These are phyloP conservation scores for Phytopythium mirpurense DNA, from an alignment of 352 stramenopile species.

Conservation along the genomic window DNA sequence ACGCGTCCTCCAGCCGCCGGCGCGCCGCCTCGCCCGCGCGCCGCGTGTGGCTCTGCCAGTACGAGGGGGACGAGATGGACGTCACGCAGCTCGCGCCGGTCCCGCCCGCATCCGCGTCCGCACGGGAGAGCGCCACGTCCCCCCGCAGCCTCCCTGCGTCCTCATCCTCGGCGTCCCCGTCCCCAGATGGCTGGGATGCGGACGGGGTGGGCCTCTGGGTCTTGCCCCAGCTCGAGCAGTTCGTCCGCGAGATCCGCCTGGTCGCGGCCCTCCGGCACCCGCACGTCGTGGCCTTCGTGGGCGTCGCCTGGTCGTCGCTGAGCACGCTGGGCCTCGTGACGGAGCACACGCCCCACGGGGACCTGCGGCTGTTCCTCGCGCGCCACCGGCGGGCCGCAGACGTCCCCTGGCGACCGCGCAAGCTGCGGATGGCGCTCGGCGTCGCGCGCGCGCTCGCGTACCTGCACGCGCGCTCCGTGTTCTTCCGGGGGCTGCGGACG, in stretches of 20 bases:
- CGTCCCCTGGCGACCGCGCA: slow-evolving; percentile 19
- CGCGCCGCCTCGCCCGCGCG: slow-evolving; percentile 12
- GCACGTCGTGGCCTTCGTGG: slow-evolving; percentile 52
- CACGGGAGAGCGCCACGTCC: slow-evolving; percentile 1
- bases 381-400: slow-evolving; percentile 12
- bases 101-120: not conserved
- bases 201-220: too few species aligned
- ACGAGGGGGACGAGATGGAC: slow-evolving; percentile 33
- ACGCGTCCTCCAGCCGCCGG: too few species aligned
- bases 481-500: slow-evolving; percentile 19
- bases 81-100: slow-evolving; percentile 24
- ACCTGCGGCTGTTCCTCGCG: slow-evolving; percentile 14
- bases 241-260: slow-evolving; percentile 65
- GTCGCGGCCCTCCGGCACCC: slow-evolving; percentile 47
- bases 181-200: too few species aligned
- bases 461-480: slow-evolving; percentile 17
- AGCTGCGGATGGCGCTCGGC: slow-evolving; percentile 17
- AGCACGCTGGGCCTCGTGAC: slow-evolving; percentile 16
- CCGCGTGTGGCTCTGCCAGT: slow-evolving; percentile 29
- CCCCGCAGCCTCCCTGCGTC: not conserved
- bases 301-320: slow-evolving; percentile 40
- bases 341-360: slow-evolving; percentile 14
- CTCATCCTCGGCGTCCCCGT: not conserved
- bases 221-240: slow-evolving; percentile 22
- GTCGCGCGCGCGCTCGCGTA: slow-evolving; percentile 17